Evolutionary conservation across 352 stramenopile genomes (phyloP).

Genomic region (Globisporangium polare): DNA sequence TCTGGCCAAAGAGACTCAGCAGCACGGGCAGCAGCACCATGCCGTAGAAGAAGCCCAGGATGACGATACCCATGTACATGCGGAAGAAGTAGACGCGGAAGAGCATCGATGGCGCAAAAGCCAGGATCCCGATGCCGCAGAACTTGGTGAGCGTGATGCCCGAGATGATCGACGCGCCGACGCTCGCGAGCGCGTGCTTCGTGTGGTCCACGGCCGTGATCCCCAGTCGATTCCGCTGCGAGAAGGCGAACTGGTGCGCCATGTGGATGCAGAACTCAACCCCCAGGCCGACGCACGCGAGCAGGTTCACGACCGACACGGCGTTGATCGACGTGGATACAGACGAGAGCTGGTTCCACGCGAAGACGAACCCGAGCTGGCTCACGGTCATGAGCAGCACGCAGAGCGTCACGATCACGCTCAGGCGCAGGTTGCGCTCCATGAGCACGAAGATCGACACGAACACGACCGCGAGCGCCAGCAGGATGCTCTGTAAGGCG

Average conservation of each 20-base stretch:
- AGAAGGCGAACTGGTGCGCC: slow-evolving; percentile 78
- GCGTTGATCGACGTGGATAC: slow-evolving; percentile 84
- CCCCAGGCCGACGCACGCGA: slow-evolving; percentile 80
- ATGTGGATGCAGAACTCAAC: slow-evolving; percentile 91
- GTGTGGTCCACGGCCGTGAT: slow-evolving; percentile 61
- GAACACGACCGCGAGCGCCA: slow-evolving; percentile 82
- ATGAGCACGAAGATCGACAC: slow-evolving; percentile 75
- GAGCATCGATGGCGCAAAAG: slow-evolving; percentile 87
- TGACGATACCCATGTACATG: slow-evolving; percentile 90
- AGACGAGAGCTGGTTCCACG: slow-evolving; percentile 63
- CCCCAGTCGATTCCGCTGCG: slow-evolving; percentile 36
- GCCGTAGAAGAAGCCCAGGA: slow-evolving; percentile 83
- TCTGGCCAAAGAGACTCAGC: slow-evolving; percentile 67
- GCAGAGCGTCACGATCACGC: slow-evolving; percentile 63
- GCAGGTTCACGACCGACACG: slow-evolving; percentile 88
- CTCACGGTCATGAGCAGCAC: slow-evolving; percentile 79
- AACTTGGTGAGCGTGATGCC: slow-evolving; percentile 92
- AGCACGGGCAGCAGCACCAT: slow-evolving; percentile 79
- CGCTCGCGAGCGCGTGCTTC: slow-evolving; percentile 63
- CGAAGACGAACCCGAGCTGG: slow-evolving; percentile 75
- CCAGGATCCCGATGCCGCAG: slow-evolving; percentile 85
- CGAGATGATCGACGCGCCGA: slow-evolving; percentile 84
- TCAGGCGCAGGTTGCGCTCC: slow-evolving; percentile 58
- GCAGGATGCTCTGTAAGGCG: slow-evolving; percentile 78
- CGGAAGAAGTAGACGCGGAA: slow-evolving; percentile 93